These are phyloP conservation scores for Salix udensis DNA, from an alignment of 345 rosid species.

Conservation along the genomic window DNA sequence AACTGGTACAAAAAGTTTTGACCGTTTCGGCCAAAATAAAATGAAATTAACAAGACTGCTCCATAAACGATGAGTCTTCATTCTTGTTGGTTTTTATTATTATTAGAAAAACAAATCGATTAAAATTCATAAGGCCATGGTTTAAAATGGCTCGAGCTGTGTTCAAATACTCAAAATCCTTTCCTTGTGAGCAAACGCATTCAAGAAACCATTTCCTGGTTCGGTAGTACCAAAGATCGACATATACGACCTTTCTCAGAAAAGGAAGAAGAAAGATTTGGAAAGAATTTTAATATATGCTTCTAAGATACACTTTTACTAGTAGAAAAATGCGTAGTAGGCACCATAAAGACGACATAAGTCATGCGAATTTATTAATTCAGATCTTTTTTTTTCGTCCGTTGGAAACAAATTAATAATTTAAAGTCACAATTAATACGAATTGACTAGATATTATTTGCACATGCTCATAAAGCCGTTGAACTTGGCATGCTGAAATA, in stretches of 20 bases:
- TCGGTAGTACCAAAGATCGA: constrained; percentile 18
- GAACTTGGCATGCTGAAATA: constrained; percentile 1
- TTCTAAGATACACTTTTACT: constrained; percentile 13
- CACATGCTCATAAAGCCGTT: constrained; percentile 17
- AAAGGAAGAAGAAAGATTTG: constrained; percentile 18
- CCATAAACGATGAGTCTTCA: neutral
- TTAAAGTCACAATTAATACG: neutral
- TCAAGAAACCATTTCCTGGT: neutral
- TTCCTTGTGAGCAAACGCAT: neutral
- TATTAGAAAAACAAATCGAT: neutral
- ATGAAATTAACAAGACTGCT: too few species aligned
- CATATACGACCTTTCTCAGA: constrained; percentile 36
- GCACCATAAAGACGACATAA: constrained; percentile 17
- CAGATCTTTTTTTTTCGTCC: neutral
- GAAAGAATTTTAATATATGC: constrained; percentile 1
- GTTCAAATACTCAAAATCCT: neutral
- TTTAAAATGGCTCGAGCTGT: neutral
- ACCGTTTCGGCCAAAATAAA: too few species aligned
- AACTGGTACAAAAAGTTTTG: too few species aligned
- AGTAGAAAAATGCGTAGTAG: constrained; percentile 25
- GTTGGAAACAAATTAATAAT: constrained; percentile 1
- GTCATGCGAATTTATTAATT: neutral
- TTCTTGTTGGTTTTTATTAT: neutral
- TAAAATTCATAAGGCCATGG: neutral
- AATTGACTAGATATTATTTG: neutral